Base-by-base conservation (phyloP, 805 yeast species). In the Schwanniomyces polymorphus region DNA sequence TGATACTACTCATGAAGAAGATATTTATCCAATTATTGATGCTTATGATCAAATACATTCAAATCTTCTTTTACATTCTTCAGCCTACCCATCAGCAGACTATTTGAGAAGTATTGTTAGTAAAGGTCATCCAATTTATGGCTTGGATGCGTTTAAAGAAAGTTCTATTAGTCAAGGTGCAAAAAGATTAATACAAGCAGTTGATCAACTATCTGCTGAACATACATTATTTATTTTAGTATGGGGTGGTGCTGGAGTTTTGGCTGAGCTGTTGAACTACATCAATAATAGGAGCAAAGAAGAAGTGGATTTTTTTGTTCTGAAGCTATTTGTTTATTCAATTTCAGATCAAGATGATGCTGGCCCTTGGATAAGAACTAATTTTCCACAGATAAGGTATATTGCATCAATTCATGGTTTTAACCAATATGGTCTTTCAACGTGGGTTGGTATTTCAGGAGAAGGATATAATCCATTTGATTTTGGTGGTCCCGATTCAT, bases 271-370 rank as follows among this genome's bases (percentile, higher is more conserved):
- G 6, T 48, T 63, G 41, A 50, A 53, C 16, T 54, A 61, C n/a
- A 44, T 64, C 5, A 25, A 31, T n/a, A 44, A 43, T 6, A 56
- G 54, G 0, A 57, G 60, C 45, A 29, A 51, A 5, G 45, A 25
- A 1, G 54, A 59, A 39, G 28, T 56, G 2, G 54, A 41, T 0
- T 17, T 26, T 14, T 58, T 63, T 35, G 43, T 47, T 5, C 18
- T 35, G 2, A 64, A 60, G 43, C 7, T 63, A 14, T 44, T 48
- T 11, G 57, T 60, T 16, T 64, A 63, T 50, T 29, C 65, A 6
- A 65, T 64, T 29, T 64, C 68, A 1, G 70, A 65, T 42, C 70
- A 65, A 47, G 70, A 65, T 41, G 55, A 63, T 48, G 48, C 63
- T 7, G 68, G 68, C 11, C 57, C 62, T 12, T 65, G 68, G 68